Conservation (phyloP, 1,139 yeast genomes). For the Saccharomycopsis hybrid region DNA sequence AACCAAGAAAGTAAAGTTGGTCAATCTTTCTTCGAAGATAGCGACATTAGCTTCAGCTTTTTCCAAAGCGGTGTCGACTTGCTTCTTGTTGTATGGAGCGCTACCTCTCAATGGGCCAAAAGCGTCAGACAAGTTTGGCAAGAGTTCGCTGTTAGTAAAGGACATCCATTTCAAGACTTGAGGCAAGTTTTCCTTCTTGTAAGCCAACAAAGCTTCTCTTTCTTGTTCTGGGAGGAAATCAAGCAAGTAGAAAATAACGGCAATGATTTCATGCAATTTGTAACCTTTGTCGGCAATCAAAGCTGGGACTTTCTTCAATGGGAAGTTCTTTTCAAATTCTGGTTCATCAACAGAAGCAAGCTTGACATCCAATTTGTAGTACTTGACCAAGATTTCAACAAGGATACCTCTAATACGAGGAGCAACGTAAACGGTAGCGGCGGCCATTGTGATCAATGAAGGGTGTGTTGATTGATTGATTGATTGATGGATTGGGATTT, state of each 20-base stretch:
- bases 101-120: slow-evolving; percentile 43
- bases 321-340: slow-evolving; percentile 29
- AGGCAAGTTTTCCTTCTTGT: slow-evolving; percentile 61
- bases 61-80: slow-evolving; percentile 42
- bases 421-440: slow-evolving; percentile 54
- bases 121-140: slow-evolving; percentile 36
- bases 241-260: slow-evolving; percentile 18
- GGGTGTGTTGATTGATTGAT: background rate
- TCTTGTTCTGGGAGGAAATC: slow-evolving; percentile 11
- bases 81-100: slow-evolving; percentile 75
- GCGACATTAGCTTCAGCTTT: slow-evolving; percentile 36
- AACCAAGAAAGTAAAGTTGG: slow-evolving; percentile 77
- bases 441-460: background rate
- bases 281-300: slow-evolving; percentile 28
- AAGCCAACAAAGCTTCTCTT: slow-evolving; percentile 45
- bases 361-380: slow-evolving; percentile 65
- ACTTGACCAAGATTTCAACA: slow-evolving; percentile 60
- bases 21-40: slow-evolving; percentile 58
- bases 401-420: slow-evolving; percentile 44
- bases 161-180: slow-evolving; percentile 76
- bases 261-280: slow-evolving; percentile 23
- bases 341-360: slow-evolving; percentile 38
- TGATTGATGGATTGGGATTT: background rate
- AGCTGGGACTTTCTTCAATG: slow-evolving; percentile 30
- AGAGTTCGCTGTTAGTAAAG: slow-evolving; percentile 66